phyloP scores from a whole-genome alignment of 179 eudicot species.

The Silene noctiflora region DNA sequence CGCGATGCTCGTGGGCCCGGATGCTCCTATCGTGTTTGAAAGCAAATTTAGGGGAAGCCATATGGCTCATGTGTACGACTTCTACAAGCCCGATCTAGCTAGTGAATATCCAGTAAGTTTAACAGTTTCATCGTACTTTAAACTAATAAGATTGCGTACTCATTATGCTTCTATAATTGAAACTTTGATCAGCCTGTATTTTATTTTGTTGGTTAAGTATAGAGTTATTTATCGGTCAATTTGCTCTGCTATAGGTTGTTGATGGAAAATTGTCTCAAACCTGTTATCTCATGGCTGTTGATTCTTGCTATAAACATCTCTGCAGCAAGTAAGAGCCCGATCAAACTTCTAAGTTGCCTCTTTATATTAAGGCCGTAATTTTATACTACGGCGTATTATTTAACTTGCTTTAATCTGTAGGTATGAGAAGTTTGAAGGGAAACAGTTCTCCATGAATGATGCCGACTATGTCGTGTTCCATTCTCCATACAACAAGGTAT shows the following conservation, averaged over 20 bases:
- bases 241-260: constrained; percentile 53
- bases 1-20: constrained; percentile 96
- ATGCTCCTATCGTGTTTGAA: constrained; percentile 90
- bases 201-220: not conserved
- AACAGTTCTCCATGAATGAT: constrained; percentile 66
- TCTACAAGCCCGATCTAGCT: constrained; percentile 93
- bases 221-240: constrained; percentile 5
- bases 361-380: constrained; percentile 1
- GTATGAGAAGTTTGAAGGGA: constrained; percentile 82
- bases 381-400: not conserved
- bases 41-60: constrained; percentile 91
- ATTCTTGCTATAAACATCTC: constrained; percentile 66
- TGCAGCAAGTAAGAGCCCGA: constrained; percentile 56
- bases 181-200: not conserved
- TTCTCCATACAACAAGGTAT: constrained; percentile 98
- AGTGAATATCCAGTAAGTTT: constrained; percentile 94
- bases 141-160: not conserved
- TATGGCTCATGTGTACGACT: constrained; percentile 97
- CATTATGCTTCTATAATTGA: not conserved
- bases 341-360: not conserved
- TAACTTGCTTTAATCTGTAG: constrained; percentile 30
- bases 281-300: constrained; percentile 91
- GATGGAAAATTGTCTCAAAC: constrained; percentile 98
- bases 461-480: constrained; percentile 87
- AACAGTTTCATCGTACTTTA: not conserved